A percentile compares a stretch with the other conserved stretches of the same genome.
phyloP scores from a whole-genome alignment of 1,284 basidiomycete species.

The Sphagnurus paluster region DNA sequence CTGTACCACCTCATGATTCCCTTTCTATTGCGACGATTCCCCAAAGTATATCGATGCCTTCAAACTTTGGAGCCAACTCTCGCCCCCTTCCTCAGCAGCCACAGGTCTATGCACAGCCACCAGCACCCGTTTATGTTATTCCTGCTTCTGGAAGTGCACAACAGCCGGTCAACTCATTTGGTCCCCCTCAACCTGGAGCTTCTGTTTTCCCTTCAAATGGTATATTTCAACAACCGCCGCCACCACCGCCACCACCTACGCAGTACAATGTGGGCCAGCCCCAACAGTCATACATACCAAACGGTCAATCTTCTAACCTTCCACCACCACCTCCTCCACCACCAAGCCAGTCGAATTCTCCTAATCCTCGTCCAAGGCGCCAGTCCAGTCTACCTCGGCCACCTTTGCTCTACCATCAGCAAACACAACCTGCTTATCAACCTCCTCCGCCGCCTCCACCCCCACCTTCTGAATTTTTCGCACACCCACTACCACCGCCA shows the following conservation, averaged over 20 bases:
- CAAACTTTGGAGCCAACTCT: conserved; percentile 39
- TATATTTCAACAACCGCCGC: conserved; percentile 25
- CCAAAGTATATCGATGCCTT: conserved; percentile 29
- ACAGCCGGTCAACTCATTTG: conserved; percentile 27
- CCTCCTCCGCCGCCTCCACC: conserved; percentile 36
- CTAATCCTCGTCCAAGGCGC: conserved; percentile 14
- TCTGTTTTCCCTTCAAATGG: conserved; percentile 19
- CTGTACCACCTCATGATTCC: conserved; percentile 37
- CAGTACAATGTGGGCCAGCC: conserved; percentile 23
- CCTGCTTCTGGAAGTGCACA: conserved; percentile 31
- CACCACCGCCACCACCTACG: conserved; percentile 35
- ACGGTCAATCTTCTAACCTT: conserved; percentile 9
- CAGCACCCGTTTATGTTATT: conserved; percentile 36
- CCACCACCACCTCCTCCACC: conserved; percentile 22
- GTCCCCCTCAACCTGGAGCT: conserved; percentile 24
- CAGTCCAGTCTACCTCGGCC: conserved; percentile 35
- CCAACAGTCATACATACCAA: conserved; percentile 12
- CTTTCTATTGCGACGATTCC: conserved; percentile 15
- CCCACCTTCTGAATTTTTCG: conserved; percentile 22
- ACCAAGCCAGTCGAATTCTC: conserved; percentile 22
- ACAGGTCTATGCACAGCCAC: conserved; percentile 37
- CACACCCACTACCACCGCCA: conserved; percentile 31
- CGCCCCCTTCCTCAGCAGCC: conserved; percentile 58
- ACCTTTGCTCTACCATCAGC: conserved; percentile 32
- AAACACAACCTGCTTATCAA: conserved; percentile 30